Conservation (phyloP, 2,329 filamentous ascomycete species). For the Hypoxylon sp. region DNA sequence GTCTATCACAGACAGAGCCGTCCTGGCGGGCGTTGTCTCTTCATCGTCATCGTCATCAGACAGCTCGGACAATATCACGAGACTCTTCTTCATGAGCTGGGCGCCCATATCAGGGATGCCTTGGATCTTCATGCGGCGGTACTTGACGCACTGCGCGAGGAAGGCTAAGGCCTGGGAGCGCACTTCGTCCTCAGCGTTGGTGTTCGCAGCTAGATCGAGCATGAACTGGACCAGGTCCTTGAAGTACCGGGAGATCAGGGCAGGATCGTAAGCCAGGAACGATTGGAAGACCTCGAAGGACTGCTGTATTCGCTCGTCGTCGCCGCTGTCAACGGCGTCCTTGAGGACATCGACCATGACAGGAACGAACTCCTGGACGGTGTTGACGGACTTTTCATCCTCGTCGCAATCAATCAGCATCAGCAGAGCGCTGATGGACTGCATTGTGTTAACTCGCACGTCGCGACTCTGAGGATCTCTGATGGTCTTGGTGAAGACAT, state of each 20-base stretch:
- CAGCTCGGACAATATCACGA: slow-evolving; percentile 92
- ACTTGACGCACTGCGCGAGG: slow-evolving; percentile 91
- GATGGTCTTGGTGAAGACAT: slow-evolving; percentile 88
- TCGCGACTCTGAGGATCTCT: slow-evolving; percentile 91
- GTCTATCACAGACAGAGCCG: slow-evolving; percentile 89
- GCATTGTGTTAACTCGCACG: slow-evolving; percentile 94
- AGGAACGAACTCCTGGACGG: slow-evolving; percentile 86
- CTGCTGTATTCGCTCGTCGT: slow-evolving; percentile 91
- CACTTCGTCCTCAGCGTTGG: slow-evolving; percentile 84
- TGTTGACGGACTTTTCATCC: slow-evolving; percentile 78
- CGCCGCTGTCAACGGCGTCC: slow-evolving; percentile 80
- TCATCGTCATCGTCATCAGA: slow-evolving; percentile 85
- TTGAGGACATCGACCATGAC: slow-evolving; percentile 92
- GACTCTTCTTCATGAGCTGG: slow-evolving; percentile 86
- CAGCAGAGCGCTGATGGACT: slow-evolving; percentile 88
- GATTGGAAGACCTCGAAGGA: slow-evolving; percentile 98
- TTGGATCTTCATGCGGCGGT: slow-evolving; percentile 96
- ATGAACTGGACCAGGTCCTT: slow-evolving; percentile 94
- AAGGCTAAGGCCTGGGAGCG: slow-evolving; percentile 93
- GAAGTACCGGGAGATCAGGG: slow-evolving; percentile 87
- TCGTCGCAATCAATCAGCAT: slow-evolving; percentile 92
- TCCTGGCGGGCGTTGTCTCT: slow-evolving; percentile 86
- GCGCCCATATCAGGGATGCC: slow-evolving; percentile 86
- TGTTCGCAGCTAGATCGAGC: slow-evolving; percentile 86
- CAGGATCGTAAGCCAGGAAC: slow-evolving; percentile 89